These are phyloP conservation scores for Neurospora crassa DNA, from an alignment of 2,329 filamentous ascomycete species.

Conservation along the genomic window DNA sequence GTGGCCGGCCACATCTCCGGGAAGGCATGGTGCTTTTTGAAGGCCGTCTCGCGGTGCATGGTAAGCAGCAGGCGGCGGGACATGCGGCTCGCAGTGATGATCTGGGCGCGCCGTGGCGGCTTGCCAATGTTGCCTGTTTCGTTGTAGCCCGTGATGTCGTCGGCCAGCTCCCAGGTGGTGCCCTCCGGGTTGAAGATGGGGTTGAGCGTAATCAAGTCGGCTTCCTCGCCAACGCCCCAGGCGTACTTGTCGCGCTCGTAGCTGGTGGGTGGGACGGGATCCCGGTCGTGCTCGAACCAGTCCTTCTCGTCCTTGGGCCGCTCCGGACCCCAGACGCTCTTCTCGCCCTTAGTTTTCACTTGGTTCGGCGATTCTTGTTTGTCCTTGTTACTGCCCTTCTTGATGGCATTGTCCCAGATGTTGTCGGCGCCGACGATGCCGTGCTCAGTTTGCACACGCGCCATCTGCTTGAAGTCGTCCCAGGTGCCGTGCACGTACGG, in stretches of 20 bases:
- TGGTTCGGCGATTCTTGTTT: conserved; percentile 19
- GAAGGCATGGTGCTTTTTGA: conserved; percentile 82
- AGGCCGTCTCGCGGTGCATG: conserved; percentile 85
- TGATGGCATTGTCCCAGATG: conserved; percentile 42
- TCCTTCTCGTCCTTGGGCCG: conserved; percentile 59
- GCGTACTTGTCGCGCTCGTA: conserved; percentile 72
- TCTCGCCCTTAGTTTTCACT: conserved; percentile 34
- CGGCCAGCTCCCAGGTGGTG: conserved; percentile 72
- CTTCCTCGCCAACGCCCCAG: conserved; percentile 86
- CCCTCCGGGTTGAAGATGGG: conserved; percentile 85
- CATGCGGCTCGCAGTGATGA: conserved; percentile 81
- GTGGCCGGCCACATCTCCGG: conserved; percentile 95
- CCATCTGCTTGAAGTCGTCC: conserved; percentile 72
- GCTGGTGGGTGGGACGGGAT: conserved; percentile 59
- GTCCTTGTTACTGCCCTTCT: conserved; percentile 29
- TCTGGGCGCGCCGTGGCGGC: conserved; percentile 68
- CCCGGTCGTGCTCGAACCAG: conserved; percentile 63
- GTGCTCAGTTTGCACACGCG: conserved; percentile 65
- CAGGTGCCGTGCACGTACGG: conserved; percentile 67
- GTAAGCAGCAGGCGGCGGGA: conserved; percentile 67
- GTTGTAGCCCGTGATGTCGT: conserved; percentile 82
- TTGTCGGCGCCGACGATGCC: conserved; percentile 57
- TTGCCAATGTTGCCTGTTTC: conserved; percentile 40
- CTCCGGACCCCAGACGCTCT: conserved; percentile 75
- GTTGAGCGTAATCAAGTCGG: conserved; percentile 85